Evolutionary conservation across 768 basidiomycete species (phyloP).

Genomic region (Suillus subaureus): DNA sequence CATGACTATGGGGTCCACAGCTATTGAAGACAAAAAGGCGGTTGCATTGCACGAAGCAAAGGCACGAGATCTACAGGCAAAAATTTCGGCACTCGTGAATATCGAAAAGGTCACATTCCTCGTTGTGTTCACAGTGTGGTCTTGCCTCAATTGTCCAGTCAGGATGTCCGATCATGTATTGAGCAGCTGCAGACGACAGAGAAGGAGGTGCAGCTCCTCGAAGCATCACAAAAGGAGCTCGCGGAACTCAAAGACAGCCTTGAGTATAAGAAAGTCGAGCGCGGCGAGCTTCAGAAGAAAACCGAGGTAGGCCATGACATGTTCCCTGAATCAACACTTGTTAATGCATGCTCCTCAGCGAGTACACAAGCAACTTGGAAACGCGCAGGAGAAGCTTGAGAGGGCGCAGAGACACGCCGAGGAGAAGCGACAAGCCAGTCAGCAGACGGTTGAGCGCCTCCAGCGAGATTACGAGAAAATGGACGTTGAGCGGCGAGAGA

Average conservation of each 20-base stretch:
- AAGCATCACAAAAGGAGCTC: conserved; percentile 66
- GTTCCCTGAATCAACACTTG: conserved; percentile 2
- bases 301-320: conserved; percentile 54
- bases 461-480: conserved; percentile 81
- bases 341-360: conserved; percentile 49
- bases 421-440: conserved; percentile 75
- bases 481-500: conserved; percentile 73
- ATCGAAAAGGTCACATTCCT: conserved; percentile 67
- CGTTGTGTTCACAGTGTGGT: conserved; percentile 10
- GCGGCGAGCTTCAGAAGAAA: conserved; percentile 64
- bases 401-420: conserved; percentile 78
- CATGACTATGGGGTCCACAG: conserved; percentile 66
- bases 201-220: conserved; percentile 64
- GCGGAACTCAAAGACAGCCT: conserved; percentile 67
- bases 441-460: conserved; percentile 72
- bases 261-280: conserved; percentile 75
- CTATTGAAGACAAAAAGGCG: conserved; percentile 69
- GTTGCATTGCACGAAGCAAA: conserved; percentile 70
- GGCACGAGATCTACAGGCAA: conserved; percentile 73
- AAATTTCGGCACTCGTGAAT: conserved; percentile 66
- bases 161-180: conserved; percentile 74
- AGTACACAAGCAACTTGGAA: conserved; percentile 74
- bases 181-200: conserved; percentile 80
- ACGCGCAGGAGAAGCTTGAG: conserved; percentile 82
- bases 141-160: conserved; percentile 9